Evolutionary conservation across 257 asterid genomes (phyloP).

Genomic region (Solanum corneliomulleri): DNA sequence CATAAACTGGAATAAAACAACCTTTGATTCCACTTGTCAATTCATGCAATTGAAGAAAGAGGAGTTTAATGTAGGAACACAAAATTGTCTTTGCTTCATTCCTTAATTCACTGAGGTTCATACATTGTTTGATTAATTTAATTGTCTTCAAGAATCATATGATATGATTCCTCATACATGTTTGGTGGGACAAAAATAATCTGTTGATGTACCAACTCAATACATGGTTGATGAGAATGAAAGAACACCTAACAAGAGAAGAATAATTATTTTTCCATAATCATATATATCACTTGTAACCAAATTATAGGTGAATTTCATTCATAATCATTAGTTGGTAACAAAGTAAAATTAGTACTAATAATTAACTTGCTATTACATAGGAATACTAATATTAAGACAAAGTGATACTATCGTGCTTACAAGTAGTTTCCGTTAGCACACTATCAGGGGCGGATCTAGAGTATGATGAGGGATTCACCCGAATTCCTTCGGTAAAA

Average conservation of each 20-base stretch:
- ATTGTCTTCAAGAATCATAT: not conserved
- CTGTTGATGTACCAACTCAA: not conserved
- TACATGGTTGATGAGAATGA: not conserved
- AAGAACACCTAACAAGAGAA: not conserved
- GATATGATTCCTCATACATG: not conserved
- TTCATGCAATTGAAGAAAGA: not conserved
- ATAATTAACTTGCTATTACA: not conserved
- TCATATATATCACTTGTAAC: not conserved
- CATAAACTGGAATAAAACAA: not conserved
- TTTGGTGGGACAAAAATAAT: not conserved
- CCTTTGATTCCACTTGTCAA: not conserved
- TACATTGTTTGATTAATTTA: not conserved
- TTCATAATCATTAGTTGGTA: not conserved
- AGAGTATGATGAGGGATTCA: no score
- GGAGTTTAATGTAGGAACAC: not conserved
- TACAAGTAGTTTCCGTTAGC: no score
- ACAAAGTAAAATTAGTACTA: not conserved
- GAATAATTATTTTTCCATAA: not conserved
- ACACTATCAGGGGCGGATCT: no score
- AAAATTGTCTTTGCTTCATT: constrained; percentile 7
- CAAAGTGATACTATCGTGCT: not conserved
- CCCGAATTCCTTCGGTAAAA: no score
- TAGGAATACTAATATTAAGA: not conserved
- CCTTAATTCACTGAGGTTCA: not conserved
- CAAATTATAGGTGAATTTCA: not conserved